Percentiles rank a stretch among this genome's conserved stretches.
phyloP scores from a whole-genome alignment of 1,284 basidiomycete genomes.

The Ganoderma sp. region DNA sequence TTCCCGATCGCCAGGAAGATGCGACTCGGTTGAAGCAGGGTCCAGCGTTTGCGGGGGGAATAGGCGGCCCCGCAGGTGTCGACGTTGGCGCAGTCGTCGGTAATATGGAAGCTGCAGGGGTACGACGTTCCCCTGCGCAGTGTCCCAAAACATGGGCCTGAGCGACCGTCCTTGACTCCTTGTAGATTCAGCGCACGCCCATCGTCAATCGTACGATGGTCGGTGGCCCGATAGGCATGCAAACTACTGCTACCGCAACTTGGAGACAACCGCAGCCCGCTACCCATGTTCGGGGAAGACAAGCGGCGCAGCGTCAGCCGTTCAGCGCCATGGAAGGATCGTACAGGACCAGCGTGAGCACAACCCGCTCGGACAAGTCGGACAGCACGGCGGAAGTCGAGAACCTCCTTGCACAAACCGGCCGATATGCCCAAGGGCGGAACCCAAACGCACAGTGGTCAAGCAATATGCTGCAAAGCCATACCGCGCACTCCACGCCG shows the following conservation, averaged over 20 bases:
- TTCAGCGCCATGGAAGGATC: conserved; percentile 50
- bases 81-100: conserved; percentile 64
- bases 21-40: conserved; percentile 30
- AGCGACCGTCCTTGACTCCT: neutral
- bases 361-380: conserved; percentile 61
- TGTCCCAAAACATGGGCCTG: neutral
- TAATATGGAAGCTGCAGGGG: conserved; percentile 74
- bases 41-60: conserved; percentile 27
- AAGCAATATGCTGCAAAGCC: conserved; percentile 9
- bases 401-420: conserved; percentile 52
- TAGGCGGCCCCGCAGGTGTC: conserved; percentile 35
- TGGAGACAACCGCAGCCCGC: conserved; percentile 40
- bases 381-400: conserved; percentile 75
- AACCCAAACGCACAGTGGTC: conserved; percentile 19
- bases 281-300: conserved; percentile 22
- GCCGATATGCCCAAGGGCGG: conserved; percentile 27
- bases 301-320: conserved; percentile 52
- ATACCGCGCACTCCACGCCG: conserved; percentile 3
- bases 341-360: conserved; percentile 48
- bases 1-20: conserved; percentile 30
- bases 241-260: conserved; percentile 17
- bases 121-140: conserved; percentile 39
- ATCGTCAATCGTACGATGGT: conserved; percentile 56
- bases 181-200: conserved; percentile 76
- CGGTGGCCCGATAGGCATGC: conserved; percentile 29